phyloP scores from a whole-genome alignment of 345 rosid genomes.

The Euphorbia pulcherrima region DNA sequence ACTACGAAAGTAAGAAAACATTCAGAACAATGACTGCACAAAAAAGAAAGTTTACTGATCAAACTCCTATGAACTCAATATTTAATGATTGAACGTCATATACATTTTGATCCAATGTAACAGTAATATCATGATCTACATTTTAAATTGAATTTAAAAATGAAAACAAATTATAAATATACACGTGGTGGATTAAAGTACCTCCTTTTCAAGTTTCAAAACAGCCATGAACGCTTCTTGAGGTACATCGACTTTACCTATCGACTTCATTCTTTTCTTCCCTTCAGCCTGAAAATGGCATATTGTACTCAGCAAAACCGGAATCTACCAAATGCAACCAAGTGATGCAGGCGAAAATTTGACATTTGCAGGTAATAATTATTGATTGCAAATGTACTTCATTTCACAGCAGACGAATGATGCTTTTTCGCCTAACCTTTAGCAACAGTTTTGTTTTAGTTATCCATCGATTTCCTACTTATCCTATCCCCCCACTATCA shows the following conservation, averaged over 20 bases:
- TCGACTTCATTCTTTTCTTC: conserved; percentile 96
- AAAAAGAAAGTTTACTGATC: too few relatives aligned
- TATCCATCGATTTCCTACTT: neutral
- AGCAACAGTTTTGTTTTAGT: neutral
- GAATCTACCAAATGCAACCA: neutral
- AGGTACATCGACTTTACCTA: conserved; percentile 96
- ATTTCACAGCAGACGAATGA: neutral
- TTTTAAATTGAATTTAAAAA: neutral
- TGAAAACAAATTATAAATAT: neutral
- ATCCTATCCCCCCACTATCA: neutral
- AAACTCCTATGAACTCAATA: too few relatives aligned
- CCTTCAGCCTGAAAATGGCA: conserved; percentile 70
- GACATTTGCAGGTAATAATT: neutral
- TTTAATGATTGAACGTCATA: too few relatives aligned
- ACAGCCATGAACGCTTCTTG: conserved; percentile 99
- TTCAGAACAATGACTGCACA: too few relatives aligned
- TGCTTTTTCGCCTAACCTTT: neutral
- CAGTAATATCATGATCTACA: too few relatives aligned
- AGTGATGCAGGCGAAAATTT: neutral
- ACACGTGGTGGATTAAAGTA: conserved; percentile 34
- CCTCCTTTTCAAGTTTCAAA: conserved; percentile 91
- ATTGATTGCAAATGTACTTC: neutral
- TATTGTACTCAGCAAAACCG: neutral
- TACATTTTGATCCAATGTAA: too few relatives aligned
- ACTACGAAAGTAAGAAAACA: too few relatives aligned